Conservation (phyloP, 2,329 filamentous ascomycete species). For the Fusarium floridanum region DNA sequence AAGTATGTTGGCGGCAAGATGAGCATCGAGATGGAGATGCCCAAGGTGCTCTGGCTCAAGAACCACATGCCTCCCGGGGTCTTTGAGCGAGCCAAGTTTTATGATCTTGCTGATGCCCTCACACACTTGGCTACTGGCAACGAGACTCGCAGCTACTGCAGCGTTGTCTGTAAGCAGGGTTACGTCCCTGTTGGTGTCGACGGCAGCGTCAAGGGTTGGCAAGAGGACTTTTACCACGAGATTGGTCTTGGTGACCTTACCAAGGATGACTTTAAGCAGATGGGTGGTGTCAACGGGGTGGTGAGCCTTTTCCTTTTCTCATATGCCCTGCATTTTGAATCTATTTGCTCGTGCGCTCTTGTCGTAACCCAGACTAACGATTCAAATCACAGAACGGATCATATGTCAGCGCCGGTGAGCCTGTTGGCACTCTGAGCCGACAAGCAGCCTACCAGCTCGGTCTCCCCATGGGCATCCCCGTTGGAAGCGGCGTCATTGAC, state of each 20-base stretch:
- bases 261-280: conserved; percentile 89
- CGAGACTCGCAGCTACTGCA: conserved; percentile 94
- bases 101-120: conserved; percentile 91
- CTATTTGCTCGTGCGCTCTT: not conserved
- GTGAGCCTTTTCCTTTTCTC: conserved; percentile 69
- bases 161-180: conserved; percentile 96
- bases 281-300: conserved; percentile 95
- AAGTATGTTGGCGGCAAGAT: conserved; percentile 98
- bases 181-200: conserved; percentile 97
- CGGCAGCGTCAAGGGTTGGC: conserved; percentile 97
- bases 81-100: conserved; percentile 96
- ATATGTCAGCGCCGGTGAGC: conserved; percentile 91
- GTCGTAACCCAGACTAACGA: conserved; percentile 25
- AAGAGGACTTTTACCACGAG: conserved; percentile 89
- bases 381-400: conserved; percentile 78
- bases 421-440: conserved; percentile 86
- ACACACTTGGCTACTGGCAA: conserved; percentile 94
- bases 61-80: conserved; percentile 95
- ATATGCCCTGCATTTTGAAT: conserved; percentile 10
- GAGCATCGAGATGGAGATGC: conserved; percentile 99
- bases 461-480: conserved; percentile 86
- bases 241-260: conserved; percentile 90
- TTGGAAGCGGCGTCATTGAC: conserved; percentile 97
- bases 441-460: conserved; percentile 87
- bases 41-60: conserved; percentile 98